Conservation (phyloP, 805 yeast species). For the Diddensiella santjacobensis region DNA sequence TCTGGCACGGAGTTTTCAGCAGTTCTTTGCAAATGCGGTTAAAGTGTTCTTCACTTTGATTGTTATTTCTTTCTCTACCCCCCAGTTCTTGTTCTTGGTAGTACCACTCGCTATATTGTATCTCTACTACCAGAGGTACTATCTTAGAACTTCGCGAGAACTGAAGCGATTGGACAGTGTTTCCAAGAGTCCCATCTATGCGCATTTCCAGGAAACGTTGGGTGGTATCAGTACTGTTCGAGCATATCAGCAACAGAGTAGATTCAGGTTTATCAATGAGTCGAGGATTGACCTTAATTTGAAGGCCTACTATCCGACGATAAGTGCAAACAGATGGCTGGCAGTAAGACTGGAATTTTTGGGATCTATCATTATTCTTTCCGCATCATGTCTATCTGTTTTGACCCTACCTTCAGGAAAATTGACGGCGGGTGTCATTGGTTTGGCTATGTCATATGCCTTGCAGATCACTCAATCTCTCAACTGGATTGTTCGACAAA, state of each 20-base stretch:
- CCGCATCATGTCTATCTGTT: conserved; percentile 80
- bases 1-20: conserved; percentile 41
- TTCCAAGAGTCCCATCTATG: conserved; percentile 73
- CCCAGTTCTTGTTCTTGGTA: conserved; percentile 74
- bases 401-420: conserved; percentile 61
- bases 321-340: conserved; percentile 94
- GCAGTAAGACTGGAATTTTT: conserved; percentile 90
- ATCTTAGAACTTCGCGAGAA: conserved; percentile 70
- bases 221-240: conserved; percentile 74
- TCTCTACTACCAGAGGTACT: conserved; percentile 66
- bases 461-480: conserved; percentile 88
- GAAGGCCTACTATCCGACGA: conserved; percentile 88
- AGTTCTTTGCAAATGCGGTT: conserved; percentile 38
- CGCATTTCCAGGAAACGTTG: conserved; percentile 79
- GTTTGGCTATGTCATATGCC: conserved; percentile 90
- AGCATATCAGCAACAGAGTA: conserved; percentile 62
- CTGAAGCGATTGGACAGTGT: conserved; percentile 70
- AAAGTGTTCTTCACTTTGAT: conserved; percentile 59
- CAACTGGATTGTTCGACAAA: conserved; percentile 98
- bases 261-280: conserved; percentile 58
- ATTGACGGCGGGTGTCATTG: conserved; percentile 86
- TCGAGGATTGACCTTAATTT: conserved; percentile 72
- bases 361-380: conserved; percentile 83
- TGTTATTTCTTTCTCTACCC: conserved; percentile 83
- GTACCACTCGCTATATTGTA: conserved; percentile 64